phyloP scores from a whole-genome alignment of 345 rosid species.

The Melaleuca quinquenervia region DNA sequence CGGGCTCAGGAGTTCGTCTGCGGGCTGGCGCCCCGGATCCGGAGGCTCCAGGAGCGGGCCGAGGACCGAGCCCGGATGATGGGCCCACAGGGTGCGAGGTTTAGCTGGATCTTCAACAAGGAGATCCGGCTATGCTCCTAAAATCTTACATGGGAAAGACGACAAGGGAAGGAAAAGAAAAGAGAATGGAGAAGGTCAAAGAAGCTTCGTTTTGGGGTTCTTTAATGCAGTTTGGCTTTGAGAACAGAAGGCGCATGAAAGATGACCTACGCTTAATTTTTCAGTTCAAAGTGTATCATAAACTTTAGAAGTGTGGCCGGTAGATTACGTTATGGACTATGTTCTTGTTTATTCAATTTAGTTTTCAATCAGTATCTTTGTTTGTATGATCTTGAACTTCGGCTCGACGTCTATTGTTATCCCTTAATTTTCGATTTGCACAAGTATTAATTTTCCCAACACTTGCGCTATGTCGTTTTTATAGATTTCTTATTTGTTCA shows the following conservation, averaged over 20 bases:
- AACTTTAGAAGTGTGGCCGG: not conserved
- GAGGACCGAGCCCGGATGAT: constrained; percentile 41
- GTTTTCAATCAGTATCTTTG: not conserved
- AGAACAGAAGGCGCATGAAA: not conserved
- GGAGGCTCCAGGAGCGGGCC: constrained; percentile 50
- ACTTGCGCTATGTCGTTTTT: no score
- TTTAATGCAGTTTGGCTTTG: not conserved
- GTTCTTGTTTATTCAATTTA: not conserved
- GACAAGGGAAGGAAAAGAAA: not conserved
- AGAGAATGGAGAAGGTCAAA: not conserved
- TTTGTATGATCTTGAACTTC: not conserved
- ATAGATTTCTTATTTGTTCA: no score
- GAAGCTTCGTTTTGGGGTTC: not conserved
- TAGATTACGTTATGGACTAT: not conserved
- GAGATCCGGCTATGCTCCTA: not conserved
- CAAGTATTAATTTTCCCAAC: no score
- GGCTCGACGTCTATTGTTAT: no score
- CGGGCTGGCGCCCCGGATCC: constrained; percentile 44
- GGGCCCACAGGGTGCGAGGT: constrained; percentile 20
- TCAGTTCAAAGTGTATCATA: not conserved
- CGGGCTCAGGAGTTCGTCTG: constrained; percentile 48
- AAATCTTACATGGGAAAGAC: not conserved
- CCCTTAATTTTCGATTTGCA: no score
- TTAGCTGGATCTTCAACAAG: constrained; percentile 64
- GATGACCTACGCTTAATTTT: not conserved